Conservation (phyloP, 495 filamentous ascomycete genomes). For the Penicillium waksmanii region DNA sequence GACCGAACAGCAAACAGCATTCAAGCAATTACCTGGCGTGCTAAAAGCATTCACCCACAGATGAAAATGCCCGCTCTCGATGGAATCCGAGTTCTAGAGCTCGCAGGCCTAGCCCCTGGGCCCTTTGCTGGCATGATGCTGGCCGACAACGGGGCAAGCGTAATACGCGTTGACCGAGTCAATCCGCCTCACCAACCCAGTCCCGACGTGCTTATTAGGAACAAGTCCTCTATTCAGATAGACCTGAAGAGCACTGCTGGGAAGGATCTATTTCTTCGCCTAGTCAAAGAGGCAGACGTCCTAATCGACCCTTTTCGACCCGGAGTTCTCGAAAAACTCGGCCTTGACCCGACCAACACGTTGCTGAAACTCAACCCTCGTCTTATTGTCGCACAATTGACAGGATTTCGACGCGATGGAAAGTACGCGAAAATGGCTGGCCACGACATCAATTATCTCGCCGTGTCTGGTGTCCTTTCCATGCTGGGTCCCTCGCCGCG, state of each 20-base stretch:
- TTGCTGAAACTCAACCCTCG: slow-evolving; percentile 62
- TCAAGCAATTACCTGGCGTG: background rate
- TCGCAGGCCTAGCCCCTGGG: slow-evolving; percentile 80
- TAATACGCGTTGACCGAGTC: slow-evolving; percentile 75
- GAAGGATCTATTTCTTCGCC: slow-evolving; percentile 57
- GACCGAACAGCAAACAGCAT: background rate
- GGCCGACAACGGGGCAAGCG: slow-evolving; percentile 74
- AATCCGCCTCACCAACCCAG: slow-evolving; percentile 39
- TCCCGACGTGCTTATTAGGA: slow-evolving; percentile 66
- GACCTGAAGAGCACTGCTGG: slow-evolving; percentile 67
- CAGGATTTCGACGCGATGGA: slow-evolving; percentile 73
- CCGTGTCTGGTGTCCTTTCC: slow-evolving; percentile 69
- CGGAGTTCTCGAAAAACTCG: slow-evolving; percentile 74
- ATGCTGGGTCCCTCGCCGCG: slow-evolving; percentile 61
- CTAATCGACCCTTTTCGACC: slow-evolving; percentile 85
- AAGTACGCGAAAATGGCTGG: slow-evolving; percentile 78
- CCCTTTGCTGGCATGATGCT: slow-evolving; percentile 81
- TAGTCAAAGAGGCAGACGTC: slow-evolving; percentile 63
- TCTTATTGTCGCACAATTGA: slow-evolving; percentile 71
- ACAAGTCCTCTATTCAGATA: slow-evolving; percentile 69
- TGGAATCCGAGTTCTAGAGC: slow-evolving; percentile 74
- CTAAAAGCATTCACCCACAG: background rate
- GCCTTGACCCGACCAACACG: slow-evolving; percentile 59
- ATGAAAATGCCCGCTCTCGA: slow-evolving; percentile 11
- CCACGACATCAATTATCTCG: slow-evolving; percentile 88